These are phyloP conservation scores for Rhodotorula sp. DNA, from an alignment of 1,284 basidiomycete genomes.

Conservation along the genomic window DNA sequence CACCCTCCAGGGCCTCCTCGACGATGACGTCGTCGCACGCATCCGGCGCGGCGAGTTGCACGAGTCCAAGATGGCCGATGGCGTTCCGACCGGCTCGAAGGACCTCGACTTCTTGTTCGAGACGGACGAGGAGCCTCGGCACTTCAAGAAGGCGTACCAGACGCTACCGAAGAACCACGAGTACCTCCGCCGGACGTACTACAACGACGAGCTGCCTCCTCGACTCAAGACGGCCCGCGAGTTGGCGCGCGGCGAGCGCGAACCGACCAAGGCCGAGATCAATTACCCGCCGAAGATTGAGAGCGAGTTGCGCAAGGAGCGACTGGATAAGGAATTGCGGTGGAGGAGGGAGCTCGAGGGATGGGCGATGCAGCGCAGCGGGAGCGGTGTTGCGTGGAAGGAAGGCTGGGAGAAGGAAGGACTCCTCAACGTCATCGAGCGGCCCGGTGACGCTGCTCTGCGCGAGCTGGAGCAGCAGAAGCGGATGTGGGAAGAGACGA, in stretches of 20 bases:
- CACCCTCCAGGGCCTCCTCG: conserved; percentile 21
- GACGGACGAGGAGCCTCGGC: conserved; percentile 29
- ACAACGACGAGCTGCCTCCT: conserved; percentile 63
- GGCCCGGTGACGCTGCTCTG: conserved; percentile 3
- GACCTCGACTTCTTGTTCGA: conserved; percentile 39
- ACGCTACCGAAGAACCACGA: conserved; percentile 64
- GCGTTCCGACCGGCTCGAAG: conserved; percentile 21
- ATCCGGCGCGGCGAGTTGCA: conserved; percentile 30
- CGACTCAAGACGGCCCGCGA: conserved; percentile 74
- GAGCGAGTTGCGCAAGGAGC: conserved; percentile 43
- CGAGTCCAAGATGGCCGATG: conserved; percentile 39
- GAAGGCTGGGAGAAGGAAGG: conserved; percentile 30
- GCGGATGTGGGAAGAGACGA: conserved; percentile 8
- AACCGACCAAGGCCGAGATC: conserved; percentile 78
- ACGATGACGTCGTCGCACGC: conserved; percentile 22
- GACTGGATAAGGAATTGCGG: conserved; percentile 42
- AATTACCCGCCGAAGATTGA: conserved; percentile 81
- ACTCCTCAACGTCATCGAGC: conserved; percentile 21
- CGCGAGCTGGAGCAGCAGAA: conserved; percentile 7
- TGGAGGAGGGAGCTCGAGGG: conserved; percentile 45
- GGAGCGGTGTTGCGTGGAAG: conserved; percentile 43
- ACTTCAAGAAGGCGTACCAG: conserved; percentile 56
- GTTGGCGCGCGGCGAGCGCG: conserved; percentile 71
- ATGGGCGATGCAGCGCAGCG: conserved; percentile 40
- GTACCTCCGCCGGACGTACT: conserved; percentile 64